Conservation (phyloP, 176 grass and related monocot genomes). For the Olyra latifolia region DNA sequence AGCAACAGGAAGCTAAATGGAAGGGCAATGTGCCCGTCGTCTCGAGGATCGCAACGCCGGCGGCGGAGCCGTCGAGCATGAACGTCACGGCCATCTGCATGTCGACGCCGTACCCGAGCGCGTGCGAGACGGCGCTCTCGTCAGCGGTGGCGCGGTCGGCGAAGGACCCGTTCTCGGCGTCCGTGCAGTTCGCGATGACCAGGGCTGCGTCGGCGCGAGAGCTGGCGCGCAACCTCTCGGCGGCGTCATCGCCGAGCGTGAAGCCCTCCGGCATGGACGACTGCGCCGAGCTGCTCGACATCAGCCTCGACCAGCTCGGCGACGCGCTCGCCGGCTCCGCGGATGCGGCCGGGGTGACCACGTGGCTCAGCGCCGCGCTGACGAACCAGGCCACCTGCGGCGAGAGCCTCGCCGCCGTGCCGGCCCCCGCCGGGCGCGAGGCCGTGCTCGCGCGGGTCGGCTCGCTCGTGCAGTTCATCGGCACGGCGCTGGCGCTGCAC, state of each 20-base stretch:
- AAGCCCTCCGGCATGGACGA: constrained; percentile 47
- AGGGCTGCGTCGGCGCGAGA: constrained; percentile 43
- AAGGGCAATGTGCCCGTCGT: not conserved
- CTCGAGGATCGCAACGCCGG: not conserved
- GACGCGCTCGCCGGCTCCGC: constrained; percentile 33
- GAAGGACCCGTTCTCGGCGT: constrained; percentile 51
- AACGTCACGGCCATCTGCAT: constrained; percentile 46
- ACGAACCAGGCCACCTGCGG: constrained; percentile 82
- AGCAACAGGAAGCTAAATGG: not conserved
- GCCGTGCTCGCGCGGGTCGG: constrained; percentile 38
- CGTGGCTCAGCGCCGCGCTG: constrained; percentile 91
- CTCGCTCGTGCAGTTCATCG: constrained; percentile 54
- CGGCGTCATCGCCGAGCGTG: not conserved
- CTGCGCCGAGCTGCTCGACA: constrained; percentile 79
- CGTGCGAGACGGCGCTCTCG: constrained; percentile 55
- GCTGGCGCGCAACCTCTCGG: constrained; percentile 61
- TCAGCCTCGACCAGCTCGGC: constrained; percentile 58
- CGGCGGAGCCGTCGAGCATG: not conserved
- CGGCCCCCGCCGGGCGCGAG: constrained; percentile 19
- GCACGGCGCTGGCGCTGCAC: constrained; percentile 76
- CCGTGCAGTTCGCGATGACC: constrained; percentile 72
- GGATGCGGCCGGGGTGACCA: constrained; percentile 44
- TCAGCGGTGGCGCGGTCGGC: constrained; percentile 22
- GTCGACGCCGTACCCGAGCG: constrained; percentile 57
- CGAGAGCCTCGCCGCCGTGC: constrained; percentile 55